Base-by-base conservation (phyloP, 2,329 filamentous ascomycete genomes). In the Fusarium sp. region DNA sequence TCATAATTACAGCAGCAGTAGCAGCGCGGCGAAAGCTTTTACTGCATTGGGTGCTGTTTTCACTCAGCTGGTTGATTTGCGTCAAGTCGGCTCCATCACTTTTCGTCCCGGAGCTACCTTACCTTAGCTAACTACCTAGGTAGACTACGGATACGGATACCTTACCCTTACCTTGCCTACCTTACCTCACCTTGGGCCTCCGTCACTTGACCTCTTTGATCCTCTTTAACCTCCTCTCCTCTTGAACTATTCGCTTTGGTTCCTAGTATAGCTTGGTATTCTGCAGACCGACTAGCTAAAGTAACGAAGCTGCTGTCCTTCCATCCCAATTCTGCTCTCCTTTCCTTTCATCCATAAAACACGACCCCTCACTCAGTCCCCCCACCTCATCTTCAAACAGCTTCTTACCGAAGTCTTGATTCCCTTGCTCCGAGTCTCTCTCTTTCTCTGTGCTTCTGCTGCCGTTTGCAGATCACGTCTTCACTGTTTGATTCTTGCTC, bases 401-500 rank as follows among this genome's bases (percentile, higher is more conserved):
- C 62, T 68, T 55, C 65, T 65, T 57, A 54, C 65, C 54, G 37
- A 67, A 65, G 35, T 47, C 62, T 62, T 55, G 67, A 44, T 73
- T 73, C 71, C 70, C 55, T 72, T 72, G 46, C 68, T 62, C 71
- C 71, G 71, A 68, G 37, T 64, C 33, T 43, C 45, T 37, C 33
- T 19, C 7, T n/a, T n/a, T 6, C 7, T 35, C 17, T 35, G 17
- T 35, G 17, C 17, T 10, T 37, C 35, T 37, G 17, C 35, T 19
- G 17, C 52, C 50, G 17, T 45, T 45, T 55, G 62, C 70, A 67
- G 49, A 68, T 67, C 66, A 32, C 56, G 67, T 70, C 56, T 25
- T 49, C 30, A 19, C 5, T 23, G 46, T 59, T 67, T 50, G 61
- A 62, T 52, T 52, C 43, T 39, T 44, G 44, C 27, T 51, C 48